Evolutionary conservation across 2,329 filamentous ascomycete genomes (phyloP), one percentile per base, ranked within the genome.

Genomic region (Aspergillus vadensis): DNA sequence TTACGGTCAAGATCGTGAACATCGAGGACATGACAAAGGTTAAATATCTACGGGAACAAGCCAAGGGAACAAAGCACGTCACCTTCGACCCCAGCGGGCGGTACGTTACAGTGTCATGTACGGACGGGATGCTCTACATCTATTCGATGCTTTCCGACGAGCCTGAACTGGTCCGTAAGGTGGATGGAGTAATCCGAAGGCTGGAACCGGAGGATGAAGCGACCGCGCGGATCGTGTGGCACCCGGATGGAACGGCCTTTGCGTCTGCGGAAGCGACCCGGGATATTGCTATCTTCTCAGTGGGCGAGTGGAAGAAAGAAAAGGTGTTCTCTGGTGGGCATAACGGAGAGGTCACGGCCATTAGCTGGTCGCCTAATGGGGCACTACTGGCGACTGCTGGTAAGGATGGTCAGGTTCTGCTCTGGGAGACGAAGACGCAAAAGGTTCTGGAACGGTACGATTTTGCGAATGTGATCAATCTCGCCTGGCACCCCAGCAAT

Each of bases 321-420:
- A 86, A 90, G 62, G 79, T 81, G 0, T 99, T 99, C 73, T 80
- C 87, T 7, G 87, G 88, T 30, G 92, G 90, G 0, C 95, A 98
- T 72, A 87, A 87, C 44, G 89, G 88, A 17, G 91, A 96, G 66
- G 89, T 99, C 60, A 97, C 92, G 0, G 90, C 93, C 2, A 79
- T 96, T 38, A 88, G 91, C 38, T 99, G 95, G 95, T 97, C 94
- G 14, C 92, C 92, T 1, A 99, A 99, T 72, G 95, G 95, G 41
- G 91, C 93, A 1, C 82, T 99, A 69, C 82, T 99, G 21, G 92
- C 88, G 15, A 85, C 82, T 17, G 82, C 84, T 4, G 82, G 81
- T n/a, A 76, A 81, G 36, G 77, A 81, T 63, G 79, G 84, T 19
- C 70, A 78, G 61, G 73, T 81, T 48, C 62, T 81, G 50, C 80